Evolutionary conservation across 305 asterid species (phyloP), one percentile per base, ranked within the genome.

Genomic region (Lippia alba): DNA sequence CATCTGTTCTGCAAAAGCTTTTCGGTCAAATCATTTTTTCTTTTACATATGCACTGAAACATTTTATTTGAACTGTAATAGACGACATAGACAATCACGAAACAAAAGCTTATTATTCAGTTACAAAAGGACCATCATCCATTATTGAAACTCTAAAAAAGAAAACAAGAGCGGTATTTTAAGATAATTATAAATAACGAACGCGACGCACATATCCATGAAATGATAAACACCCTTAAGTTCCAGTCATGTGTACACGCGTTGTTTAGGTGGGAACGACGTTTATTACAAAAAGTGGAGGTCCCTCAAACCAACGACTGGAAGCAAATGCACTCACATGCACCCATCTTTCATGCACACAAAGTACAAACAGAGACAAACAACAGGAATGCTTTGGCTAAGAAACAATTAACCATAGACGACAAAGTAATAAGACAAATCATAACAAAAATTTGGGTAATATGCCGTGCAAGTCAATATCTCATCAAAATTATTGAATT

Each of bases 321-420:
- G 57, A 46, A 64, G 72, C 66, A 56, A 69, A 63, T 67, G 74
- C 71, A 68, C 6, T 53, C 74, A 64, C 71, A 56, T 63, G 59
- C 59, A 71, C 58, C 53, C 65, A 53, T 73, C n/a, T 65, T 46
- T 55, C 33, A 30, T 62, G 57, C 17, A 12, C 54, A 61, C 45
- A 5, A 39, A 6, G 10, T 39, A 39, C 10, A 49, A 12, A 36
- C 50, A 5, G 12, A 50, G 33, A 0, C 48, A 56, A 57, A 69
- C 17, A 46, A 19, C 56, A 54, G 64, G 55, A 55, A 24, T 24
- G 30, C 30, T 24, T 24, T 24, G 30, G 30, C 30, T 24, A 24
- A 24, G 30, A 1, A 24, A 24, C 30, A 1, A 24, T 10, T 11
- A 34, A 18, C 3, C 12, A 62, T 6, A 53, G n/a, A 12, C 41